Evolutionary conservation across 192 early-diverging fungal genomes (phyloP).

Genomic region (Physocladia obscura): DNA sequence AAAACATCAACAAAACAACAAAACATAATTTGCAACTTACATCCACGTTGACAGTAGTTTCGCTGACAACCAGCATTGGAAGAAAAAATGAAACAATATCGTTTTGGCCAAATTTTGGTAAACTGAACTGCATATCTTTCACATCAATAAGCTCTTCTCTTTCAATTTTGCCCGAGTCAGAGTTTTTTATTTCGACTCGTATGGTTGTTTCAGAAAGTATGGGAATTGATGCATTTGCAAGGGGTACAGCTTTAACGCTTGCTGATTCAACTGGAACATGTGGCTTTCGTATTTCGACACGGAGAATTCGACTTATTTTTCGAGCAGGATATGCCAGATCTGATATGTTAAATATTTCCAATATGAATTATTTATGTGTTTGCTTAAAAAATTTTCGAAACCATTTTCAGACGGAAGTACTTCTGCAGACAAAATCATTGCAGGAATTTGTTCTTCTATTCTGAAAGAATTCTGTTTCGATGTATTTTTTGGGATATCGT

Average conservation of each 20-base stretch:
- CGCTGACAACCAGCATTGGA: neutral
- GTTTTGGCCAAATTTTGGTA: neutral
- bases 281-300: neutral
- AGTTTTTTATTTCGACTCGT: neutral
- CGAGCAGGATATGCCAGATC: neutral
- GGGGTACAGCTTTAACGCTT: neutral
- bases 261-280: neutral
- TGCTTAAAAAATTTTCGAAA: neutral
- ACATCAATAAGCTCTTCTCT: neutral
- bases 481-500: constrained; percentile 14
- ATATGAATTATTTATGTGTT: neutral
- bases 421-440: neutral
- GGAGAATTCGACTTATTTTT: neutral
- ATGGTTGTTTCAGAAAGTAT: neutral
- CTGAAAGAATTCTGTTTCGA: constrained; percentile 26
- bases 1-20: neutral
- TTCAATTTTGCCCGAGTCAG: neutral
- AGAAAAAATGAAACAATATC: neutral
- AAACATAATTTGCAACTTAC: neutral
- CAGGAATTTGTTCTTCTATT: neutral
- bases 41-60: neutral
- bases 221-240: neutral
- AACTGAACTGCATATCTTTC: neutral
- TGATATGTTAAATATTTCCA: too few relatives aligned
- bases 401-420: neutral